These are phyloP conservation scores for Rhizoclosmatium globosum DNA, from an alignment of 192 early-diverging fungal genomes.

Conservation along the genomic window DNA sequence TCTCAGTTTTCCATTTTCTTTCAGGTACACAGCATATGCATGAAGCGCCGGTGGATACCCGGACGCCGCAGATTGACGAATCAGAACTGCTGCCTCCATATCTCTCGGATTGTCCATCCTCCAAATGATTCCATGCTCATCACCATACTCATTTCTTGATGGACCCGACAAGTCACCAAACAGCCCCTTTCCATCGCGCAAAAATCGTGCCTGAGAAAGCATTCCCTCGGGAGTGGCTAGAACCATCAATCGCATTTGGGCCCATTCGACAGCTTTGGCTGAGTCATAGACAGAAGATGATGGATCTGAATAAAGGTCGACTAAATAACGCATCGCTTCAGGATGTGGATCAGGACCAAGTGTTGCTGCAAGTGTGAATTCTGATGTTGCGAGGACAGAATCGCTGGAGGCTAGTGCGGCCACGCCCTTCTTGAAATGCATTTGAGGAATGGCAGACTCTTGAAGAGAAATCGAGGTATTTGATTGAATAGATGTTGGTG, in stretches of 20 bases:
- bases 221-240: slow-evolving; percentile 38
- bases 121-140: not conserved
- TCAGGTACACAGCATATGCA: slow-evolving; percentile 25
- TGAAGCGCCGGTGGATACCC: slow-evolving; percentile 31
- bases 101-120: slow-evolving; percentile 6
- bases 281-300: not conserved
- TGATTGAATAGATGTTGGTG: not conserved
- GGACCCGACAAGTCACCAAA: slow-evolving; percentile 5
- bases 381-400: not conserved
- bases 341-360: slow-evolving; percentile 35
- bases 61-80: slow-evolving; percentile 18
- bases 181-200: not conserved
- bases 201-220: slow-evolving; percentile 32
- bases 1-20: not conserved
- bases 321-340: slow-evolving; percentile 12
- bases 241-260: slow-evolving; percentile 23
- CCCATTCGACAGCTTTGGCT: slow-evolving; percentile 30
- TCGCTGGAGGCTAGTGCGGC: not conserved
- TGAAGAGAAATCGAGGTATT: not conserved
- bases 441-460: not conserved
- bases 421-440: slow-evolving; percentile 3
- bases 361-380: slow-evolving; percentile 39
- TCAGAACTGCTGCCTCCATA: slow-evolving; percentile 27
- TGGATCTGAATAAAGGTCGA: slow-evolving; percentile 8
- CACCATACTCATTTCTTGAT: not conserved